These are phyloP conservation scores for Boeremia exigua DNA, from an alignment of 2,329 filamentous ascomycete species.

Conservation along the genomic window DNA sequence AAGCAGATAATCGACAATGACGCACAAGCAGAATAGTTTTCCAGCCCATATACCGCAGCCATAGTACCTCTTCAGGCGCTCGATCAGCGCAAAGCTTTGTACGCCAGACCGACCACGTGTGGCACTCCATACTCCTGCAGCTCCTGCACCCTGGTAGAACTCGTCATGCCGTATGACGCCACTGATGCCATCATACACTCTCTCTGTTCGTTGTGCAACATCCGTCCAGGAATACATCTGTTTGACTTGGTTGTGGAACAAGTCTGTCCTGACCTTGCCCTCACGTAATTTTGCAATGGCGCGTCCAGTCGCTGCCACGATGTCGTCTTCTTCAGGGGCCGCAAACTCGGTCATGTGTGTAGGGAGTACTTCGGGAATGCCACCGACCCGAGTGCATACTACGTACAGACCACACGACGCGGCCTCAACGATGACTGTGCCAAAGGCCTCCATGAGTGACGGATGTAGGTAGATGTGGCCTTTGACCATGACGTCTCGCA, in stretches of 20 bases:
- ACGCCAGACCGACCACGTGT: constrained; percentile 72
- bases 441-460: constrained; percentile 93
- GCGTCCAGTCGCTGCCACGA: constrained; percentile 85
- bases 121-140: constrained; percentile 69
- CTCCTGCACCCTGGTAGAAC: constrained; percentile 83
- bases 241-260: constrained; percentile 95
- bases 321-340: constrained; percentile 93
- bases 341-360: constrained; percentile 98
- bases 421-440: constrained; percentile 96
- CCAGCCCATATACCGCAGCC: constrained; percentile 98
- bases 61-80: constrained; percentile 94
- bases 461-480: constrained; percentile 97
- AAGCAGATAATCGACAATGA: constrained; percentile 90
- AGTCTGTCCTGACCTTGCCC: constrained; percentile 86
- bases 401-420: constrained; percentile 95
- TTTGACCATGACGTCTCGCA: constrained; percentile 95
- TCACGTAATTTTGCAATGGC: constrained; percentile 87
- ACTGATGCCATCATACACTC: constrained; percentile 92
- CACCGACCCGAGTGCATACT: constrained; percentile 94
- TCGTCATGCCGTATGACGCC: constrained; percentile 84
- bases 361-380: constrained; percentile 94
- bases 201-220: constrained; percentile 89
- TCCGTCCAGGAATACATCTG: constrained; percentile 99
- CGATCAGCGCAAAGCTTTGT: constrained; percentile 90
- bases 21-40: constrained; percentile 94